A percentile compares a stretch with the other conserved stretches of the same genome.
Evolutionary conservation across 177 flowering plant species (phyloP).

Genomic region (Vitis hybrid): DNA sequence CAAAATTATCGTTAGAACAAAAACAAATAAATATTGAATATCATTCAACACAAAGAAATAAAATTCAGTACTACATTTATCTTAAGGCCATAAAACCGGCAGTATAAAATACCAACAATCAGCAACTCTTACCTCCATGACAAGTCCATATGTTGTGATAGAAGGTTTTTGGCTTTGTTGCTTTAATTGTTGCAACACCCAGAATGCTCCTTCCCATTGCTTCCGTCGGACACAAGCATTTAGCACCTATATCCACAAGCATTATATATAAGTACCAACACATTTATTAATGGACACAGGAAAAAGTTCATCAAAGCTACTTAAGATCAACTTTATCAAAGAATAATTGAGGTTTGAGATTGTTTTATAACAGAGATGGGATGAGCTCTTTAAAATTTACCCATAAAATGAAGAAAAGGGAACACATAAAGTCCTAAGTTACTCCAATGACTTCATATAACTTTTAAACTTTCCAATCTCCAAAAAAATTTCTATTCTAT

Average conservation of each 20-base stretch:
- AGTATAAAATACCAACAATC: background rate
- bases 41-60: background rate
- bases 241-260: constrained; percentile 48
- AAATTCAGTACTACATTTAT: background rate
- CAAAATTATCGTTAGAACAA: too few relatives aligned
- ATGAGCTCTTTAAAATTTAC: too few relatives aligned
- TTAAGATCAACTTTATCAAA: too few relatives aligned
- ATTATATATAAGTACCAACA: constrained; percentile 1
- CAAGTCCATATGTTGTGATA: constrained; percentile 80
- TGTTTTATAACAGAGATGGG: too few relatives aligned
- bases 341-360: too few relatives aligned
- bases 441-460: too few relatives aligned
- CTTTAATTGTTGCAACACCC: constrained; percentile 87
- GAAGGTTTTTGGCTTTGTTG: constrained; percentile 58
- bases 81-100: constrained; percentile 1
- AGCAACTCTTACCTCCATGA: constrained; percentile 78
- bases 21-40: too few relatives aligned
- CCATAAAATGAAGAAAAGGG: too few relatives aligned
- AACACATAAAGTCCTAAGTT: too few relatives aligned
- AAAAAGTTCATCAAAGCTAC: background rate
- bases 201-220: constrained; percentile 92
- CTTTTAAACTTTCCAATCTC: too few relatives aligned
- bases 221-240: constrained; percentile 81
- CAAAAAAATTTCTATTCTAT: too few relatives aligned
- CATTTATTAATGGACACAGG: too few relatives aligned